Evolutionary conservation across 768 basidiomycete species (phyloP).

Genomic region (Omphalotus guepiniiformis): DNA sequence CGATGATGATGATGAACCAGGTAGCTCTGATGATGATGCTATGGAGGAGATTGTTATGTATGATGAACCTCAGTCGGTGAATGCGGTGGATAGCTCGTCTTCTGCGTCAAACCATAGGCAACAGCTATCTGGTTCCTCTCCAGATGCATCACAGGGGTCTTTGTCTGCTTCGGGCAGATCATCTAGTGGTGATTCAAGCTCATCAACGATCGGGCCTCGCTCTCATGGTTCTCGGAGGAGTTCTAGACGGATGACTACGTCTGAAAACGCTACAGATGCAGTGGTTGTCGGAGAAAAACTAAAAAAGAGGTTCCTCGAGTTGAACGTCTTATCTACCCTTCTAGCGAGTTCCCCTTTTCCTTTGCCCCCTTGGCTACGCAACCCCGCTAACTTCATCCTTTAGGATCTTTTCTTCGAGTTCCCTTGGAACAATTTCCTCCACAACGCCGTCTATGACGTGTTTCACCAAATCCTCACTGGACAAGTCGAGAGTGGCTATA

Average conservation of each 20-base stretch:
- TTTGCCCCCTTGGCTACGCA: not conserved
- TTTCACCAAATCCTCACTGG: slow-evolving; percentile 94
- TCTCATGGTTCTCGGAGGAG: slow-evolving; percentile 51
- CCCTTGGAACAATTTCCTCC: slow-evolving; percentile 97
- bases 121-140: not conserved
- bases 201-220: slow-evolving; percentile 25
- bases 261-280: slow-evolving; percentile 18
- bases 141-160: slow-evolving; percentile 11
- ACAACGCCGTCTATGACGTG: slow-evolving; percentile 94
- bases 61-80: slow-evolving; percentile 42
- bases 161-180: not conserved
- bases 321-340: slow-evolving; percentile 68
- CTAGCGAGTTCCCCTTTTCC: slow-evolving; percentile 53
- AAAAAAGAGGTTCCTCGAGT: slow-evolving; percentile 74
- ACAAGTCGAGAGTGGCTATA: slow-evolving; percentile 68
- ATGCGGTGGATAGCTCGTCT: slow-evolving; percentile 20
- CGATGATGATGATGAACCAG: slow-evolving; percentile 55
- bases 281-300: slow-evolving; percentile 72
- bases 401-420: slow-evolving; percentile 95
- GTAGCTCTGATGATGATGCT: slow-evolving; percentile 72
- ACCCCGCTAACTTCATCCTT: slow-evolving; percentile 7
- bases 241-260: slow-evolving; percentile 41
- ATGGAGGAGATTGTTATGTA: slow-evolving; percentile 74
- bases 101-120: too few relatives aligned
- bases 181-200: slow-evolving; percentile 20